Base-by-base conservation (phyloP, 805 yeast genomes). In the Candida vartiovaarae region DNA sequence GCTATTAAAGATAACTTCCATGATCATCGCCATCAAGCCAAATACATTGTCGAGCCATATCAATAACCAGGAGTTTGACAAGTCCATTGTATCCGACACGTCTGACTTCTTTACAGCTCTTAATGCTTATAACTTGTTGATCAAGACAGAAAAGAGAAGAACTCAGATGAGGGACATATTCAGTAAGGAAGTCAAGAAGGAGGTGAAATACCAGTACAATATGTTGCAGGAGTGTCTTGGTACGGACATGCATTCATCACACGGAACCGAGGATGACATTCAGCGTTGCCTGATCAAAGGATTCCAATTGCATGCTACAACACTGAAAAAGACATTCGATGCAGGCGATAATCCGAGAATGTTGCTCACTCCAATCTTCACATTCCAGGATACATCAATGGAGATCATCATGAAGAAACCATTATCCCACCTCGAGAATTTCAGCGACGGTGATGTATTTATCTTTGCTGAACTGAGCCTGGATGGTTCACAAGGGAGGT, bases 131-230 rank as follows among this genome's bases (percentile, higher is more conserved):
- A 43, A 44, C 29, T 15, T 10, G 24, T 32, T 27, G 29, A 38
- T 47, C 6, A 30, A n/a, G n/a, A 25, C 37, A 8, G 42, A 39
- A 5, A 26, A 3, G 4, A 32, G 23, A 26, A 25, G 30, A 25
- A 34, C 34, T 29, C n/a, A 33, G 9, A 30, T 26, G 9, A 32
- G 36, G n/a, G 35, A 47, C 23, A 44, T 46, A 25, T 32, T 47
- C 4, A 31, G 41, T 8, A 47, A 39, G 3, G 38, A 26, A 15
- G 20, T 28, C 3, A 33, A 41, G 31, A 34, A 30, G 11, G 38
- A 54, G 57, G 65, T 15, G 45, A 26, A 84, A 33, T 32, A 27
- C 8, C 37, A 26, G 8, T 39, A 11, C 26, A 28, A 8, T n/a
- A 8, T 6, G 2, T 27, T 39, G 24, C 36, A 39, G 25, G 33